Percentiles rank a stretch among this genome's conserved stretches.
Conservation (phyloP, 1,139 yeast genomes). For the Blastobotrys apis region DNA sequence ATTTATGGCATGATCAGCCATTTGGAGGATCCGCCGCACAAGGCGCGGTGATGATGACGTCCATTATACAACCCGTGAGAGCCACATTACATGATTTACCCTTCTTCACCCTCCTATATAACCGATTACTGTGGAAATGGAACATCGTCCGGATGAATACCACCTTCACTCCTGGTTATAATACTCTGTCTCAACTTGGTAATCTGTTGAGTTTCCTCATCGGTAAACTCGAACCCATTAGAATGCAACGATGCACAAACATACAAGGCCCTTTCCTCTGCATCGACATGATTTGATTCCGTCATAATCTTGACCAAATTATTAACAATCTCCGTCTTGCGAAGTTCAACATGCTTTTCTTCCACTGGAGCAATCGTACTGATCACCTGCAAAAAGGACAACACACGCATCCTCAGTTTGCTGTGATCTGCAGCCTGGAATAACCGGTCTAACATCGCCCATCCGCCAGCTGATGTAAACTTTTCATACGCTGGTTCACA, state of each 20-base stretch:
- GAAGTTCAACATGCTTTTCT: conserved; percentile 41
- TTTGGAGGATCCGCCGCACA: too few relatives aligned
- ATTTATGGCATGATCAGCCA: too few relatives aligned
- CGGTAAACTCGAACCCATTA: conserved; percentile 46
- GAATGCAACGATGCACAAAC: conserved; percentile 47
- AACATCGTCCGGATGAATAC: conserved; percentile 20
- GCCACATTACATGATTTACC: too few relatives aligned
- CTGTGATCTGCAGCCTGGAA: conserved; percentile 24
- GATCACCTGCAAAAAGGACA: conserved; percentile 51
- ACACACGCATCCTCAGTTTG: conserved; percentile 45
- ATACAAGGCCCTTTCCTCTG: conserved; percentile 59
- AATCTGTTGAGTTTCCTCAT: conserved; percentile 45
- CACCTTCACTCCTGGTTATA: conserved; percentile 17
- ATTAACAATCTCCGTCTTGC: conserved; percentile 41
- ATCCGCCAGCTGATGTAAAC: conserved; percentile 61
- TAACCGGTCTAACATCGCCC: conserved; percentile 43
- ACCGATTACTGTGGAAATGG: conserved; percentile 15
- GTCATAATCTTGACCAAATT: conserved; percentile 40
- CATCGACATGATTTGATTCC: conserved; percentile 41
- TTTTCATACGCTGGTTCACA: conserved; percentile 50
- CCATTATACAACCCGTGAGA: too few relatives aligned
- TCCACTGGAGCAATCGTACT: conserved; percentile 49
- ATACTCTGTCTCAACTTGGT: conserved; percentile 38
- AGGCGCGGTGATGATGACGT: too few relatives aligned
- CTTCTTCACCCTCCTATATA: too few relatives aligned